phyloP scores from a whole-genome alignment of 2,329 filamentous ascomycete species.

The Sclerotinia nivalis region DNA sequence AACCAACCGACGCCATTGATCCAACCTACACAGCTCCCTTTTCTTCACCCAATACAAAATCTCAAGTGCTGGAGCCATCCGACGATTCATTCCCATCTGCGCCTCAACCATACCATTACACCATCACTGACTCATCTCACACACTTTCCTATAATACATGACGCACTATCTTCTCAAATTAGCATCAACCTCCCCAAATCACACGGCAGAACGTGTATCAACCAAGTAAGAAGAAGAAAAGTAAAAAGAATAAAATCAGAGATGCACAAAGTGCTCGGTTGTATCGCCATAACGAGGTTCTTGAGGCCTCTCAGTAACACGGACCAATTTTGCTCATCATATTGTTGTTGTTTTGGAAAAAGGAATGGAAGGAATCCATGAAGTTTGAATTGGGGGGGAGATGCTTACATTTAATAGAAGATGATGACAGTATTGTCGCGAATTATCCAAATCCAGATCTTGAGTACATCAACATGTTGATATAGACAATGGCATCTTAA shows the following conservation, averaged over 20 bases:
- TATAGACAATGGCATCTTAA: not conserved
- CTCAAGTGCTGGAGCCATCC: not conserved
- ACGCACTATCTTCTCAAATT: not conserved
- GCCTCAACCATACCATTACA: not conserved
- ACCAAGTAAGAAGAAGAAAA: not conserved
- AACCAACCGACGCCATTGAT: too few species aligned
- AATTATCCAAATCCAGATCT: too few species aligned
- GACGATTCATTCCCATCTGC: not conserved
- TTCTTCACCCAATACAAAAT: too few species aligned
- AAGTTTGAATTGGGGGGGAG: not conserved
- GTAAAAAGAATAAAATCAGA: conserved; percentile 7
- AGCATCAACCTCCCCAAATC: not conserved
- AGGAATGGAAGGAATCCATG: not conserved
- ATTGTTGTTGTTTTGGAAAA: not conserved
- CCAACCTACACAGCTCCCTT: too few species aligned
- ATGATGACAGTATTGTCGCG: not conserved
- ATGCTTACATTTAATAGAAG: not conserved
- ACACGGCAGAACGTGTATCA: not conserved
- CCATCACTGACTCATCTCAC: not conserved
- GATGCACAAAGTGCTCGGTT: conserved; percentile 17
- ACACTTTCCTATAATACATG: too few species aligned
- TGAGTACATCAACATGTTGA: not conserved
- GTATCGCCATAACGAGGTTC: conserved; percentile 20
- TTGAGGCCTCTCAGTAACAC: conserved; percentile 23
- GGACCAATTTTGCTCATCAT: conserved; percentile 23